Base-by-base conservation (phyloP, 257 asterid genomes). In the Solanum tacnaense region DNA sequence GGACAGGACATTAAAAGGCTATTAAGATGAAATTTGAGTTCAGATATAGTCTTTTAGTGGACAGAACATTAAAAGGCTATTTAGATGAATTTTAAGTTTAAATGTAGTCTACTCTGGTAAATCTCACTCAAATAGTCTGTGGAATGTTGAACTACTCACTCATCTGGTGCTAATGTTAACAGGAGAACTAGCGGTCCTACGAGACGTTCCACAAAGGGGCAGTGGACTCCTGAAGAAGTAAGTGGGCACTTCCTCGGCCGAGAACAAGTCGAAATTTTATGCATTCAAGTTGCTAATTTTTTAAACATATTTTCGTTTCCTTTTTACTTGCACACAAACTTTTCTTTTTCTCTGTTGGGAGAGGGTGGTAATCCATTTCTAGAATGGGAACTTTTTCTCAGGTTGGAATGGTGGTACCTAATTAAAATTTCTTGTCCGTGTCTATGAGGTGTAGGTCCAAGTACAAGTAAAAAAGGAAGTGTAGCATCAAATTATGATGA, bases 141-240 rank as follows among this genome's bases (percentile, higher is more conserved):
- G 16, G 41, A 52, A 89, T 67, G 16, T 79, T 78, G 35, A 46
- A 67, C 87, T 56, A 52, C 60, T 86, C 16, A 89, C 86, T 84
- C 67, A 44, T n/a, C 79, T 86, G 79, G 65, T 72, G 88, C 81
- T 71, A 86, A 86, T 86, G 34, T 72, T 73, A 88, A 87, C 91
- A 97, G 99, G 94, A 95, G 99, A 91, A 94, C 98, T 21, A 94
- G 94, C 85, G 99, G 99, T 41, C 99, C 99, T 6, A 95, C 99
- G 78, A 92, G 99, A 88, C 98, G 99, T 89, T 97, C 99, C 84
- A 95, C 99, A 85, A 97, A 96, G 94, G 99, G 99, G 27, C 99
- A 97, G 86, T 97, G 99, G 99, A 95, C 98, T 27, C 91, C 94
- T 20, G 99, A 96, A 91, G 99, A 97, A 98, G 99, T 97, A 89